Percentiles rank a stretch among this genome's conserved stretches.
phyloP scores from a whole-genome alignment of 352 stramenopile species.

The Globisporangium megalacanthum region DNA sequence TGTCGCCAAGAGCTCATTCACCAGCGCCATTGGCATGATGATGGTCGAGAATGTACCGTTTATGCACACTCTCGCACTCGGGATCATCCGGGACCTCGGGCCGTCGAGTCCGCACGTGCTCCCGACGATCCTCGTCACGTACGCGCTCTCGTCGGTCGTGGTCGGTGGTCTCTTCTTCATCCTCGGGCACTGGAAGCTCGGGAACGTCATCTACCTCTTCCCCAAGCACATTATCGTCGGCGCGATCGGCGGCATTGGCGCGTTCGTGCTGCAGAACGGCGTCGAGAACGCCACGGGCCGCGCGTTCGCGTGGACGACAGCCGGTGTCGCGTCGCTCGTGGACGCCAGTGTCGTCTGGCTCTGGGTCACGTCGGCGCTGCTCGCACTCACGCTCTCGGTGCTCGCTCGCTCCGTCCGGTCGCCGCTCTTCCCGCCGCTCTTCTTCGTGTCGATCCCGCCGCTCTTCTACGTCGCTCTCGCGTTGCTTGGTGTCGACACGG shows the following conservation, averaged over 20 bases:
- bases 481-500: constrained; percentile 39
- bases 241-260: constrained; percentile 92
- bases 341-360: constrained; percentile 52
- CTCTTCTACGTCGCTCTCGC: constrained; percentile 70
- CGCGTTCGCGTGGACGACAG: constrained; percentile 52
- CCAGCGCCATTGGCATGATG: constrained; percentile 79
- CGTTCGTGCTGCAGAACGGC: constrained; percentile 81
- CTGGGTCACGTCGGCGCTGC: constrained; percentile 53
- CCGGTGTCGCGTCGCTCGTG: constrained; percentile 46
- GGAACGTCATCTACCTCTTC: constrained; percentile 92
- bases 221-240: constrained; percentile 93
- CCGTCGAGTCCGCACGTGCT: constrained; percentile 64
- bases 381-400: constrained; percentile 46
- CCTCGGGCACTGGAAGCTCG: constrained; percentile 87
- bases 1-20: constrained; percentile 68
- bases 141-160: constrained; percentile 85
- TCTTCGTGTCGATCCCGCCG: constrained; percentile 75
- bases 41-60: constrained; percentile 97
- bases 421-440: constrained; percentile 69
- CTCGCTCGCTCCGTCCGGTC: constrained; percentile 49
- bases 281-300: constrained; percentile 81
- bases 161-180: constrained; percentile 88
- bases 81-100: constrained; percentile 83
- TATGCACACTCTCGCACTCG: constrained; percentile 86
- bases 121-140: constrained; percentile 90